Evolutionary conservation across 148 eudicot species (phyloP), one percentile per base, ranked within the genome.

Genomic region (Chenopodium formosanum): DNA sequence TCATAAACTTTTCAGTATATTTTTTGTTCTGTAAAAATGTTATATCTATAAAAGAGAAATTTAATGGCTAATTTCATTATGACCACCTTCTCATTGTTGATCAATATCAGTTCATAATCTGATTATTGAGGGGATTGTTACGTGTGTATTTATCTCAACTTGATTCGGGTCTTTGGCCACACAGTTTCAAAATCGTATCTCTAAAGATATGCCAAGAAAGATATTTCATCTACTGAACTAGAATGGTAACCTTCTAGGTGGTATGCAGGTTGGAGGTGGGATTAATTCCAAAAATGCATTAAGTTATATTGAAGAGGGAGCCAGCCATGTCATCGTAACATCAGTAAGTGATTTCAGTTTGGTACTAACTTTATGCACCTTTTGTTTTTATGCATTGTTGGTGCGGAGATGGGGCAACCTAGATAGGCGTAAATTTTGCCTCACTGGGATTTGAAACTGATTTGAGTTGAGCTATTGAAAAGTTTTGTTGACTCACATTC

Each of bases 201-300:
- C 17, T 79, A 73, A 16, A 56, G 8, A 25, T 48, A 40, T 65
- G 47, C 29, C 23, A 6, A 65, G 56, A 53, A 27, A 77, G 29
- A 34, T 37, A 74, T 73, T 75, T 78, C 70, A 37, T 83, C 85
- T 87, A 79, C 84, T 83, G 66, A 88, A 88, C 90, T 40, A 85
- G 88, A 86, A 83, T 87, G 90, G 77, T 87, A 89, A 87, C 86
- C 86, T 40, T 90, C 83, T 90, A 96, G 98, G 98, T 82, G 99
- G 98, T 82, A 88, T 96, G 92, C 99, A 96, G 88, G 90, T 94
- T 88, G 99, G 99, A 81, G 99, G 99, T 46, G 99, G 99, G 65
- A 91, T 96, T 84, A 94, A 89, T 80, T 78, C 93, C 20, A 87
- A 85, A 47, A 96, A 96, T 84, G 97, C 99, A 13, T 77, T 88